Evolutionary conservation across 176 grass and related monocot species (phyloP), one percentile per base, ranked within the genome.

Genomic region (Pontederia crassipes): DNA sequence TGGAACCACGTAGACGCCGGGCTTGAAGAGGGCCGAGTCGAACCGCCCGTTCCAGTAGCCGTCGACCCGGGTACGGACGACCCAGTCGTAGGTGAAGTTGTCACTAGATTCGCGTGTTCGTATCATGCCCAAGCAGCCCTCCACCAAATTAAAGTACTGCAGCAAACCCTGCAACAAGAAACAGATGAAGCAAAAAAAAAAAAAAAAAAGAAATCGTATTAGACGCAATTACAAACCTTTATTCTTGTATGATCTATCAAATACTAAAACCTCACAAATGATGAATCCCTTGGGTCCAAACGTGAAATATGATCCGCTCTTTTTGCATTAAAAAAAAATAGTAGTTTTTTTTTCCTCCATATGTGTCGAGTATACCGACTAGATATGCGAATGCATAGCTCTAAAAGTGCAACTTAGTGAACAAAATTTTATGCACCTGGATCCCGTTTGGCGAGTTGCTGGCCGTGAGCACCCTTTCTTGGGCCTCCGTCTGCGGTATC

Each of bases 391-490:
- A 24, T 24, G 20, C 20, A 24, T 24, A 24, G 20, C 20, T 24
- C 20, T 24, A 24, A 0, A 24, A 24, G 20, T 24, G 20, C 20
- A 24, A 24, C 20, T 24, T 24, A 24, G 20, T 24, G 20, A 24
- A 24, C 20, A 24, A 1, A 24, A 24, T 24, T 24, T 24, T 57
- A 61, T 10, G 20, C 4, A 90, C 91, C 91, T 96, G 91, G 74
- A 96, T 90, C 66, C 91, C 91, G 72, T 90, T 96, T 14, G 91
- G 91, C 10, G 91, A 96, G 69, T 71, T 68, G 13, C 0, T 11
- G 15, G 76, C 64, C 8, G 86, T 87, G 66, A 96, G 91, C 2
- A 88, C 81, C 20, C 13, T 74, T 11, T 20, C 66, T 4, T 75
- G 65, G 15, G 56, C 14, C 56, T 32, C 56, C 52, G 83, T 90